phyloP scores from a whole-genome alignment of 768 basidiomycete genomes.

The Tephrocybe rancida region DNA sequence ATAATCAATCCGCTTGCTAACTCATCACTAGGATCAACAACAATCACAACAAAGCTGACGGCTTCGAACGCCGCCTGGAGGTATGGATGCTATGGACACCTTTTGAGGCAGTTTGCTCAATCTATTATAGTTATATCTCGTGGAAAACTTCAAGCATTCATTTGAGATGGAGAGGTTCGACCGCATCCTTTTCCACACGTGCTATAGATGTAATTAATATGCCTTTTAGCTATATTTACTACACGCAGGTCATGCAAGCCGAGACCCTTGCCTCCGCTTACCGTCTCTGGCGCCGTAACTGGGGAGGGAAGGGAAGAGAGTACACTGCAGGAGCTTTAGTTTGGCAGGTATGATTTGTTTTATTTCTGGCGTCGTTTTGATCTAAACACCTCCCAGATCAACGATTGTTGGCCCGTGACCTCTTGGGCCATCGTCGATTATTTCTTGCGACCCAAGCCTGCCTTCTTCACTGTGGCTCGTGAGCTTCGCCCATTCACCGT shows the following conservation, averaged over 20 bases:
- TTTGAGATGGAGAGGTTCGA: conserved; percentile 85
- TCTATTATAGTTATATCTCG: conserved; percentile 70
- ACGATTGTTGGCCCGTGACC: conserved; percentile 93
- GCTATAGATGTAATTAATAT: conserved; percentile 12
- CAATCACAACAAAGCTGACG: conserved; percentile 92
- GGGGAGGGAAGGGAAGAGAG: conserved; percentile 84
- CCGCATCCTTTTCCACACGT: background rate
- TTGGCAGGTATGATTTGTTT: conserved; percentile 73
- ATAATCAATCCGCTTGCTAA: background rate
- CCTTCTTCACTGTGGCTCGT: conserved; percentile 84
- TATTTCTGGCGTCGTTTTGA: background rate
- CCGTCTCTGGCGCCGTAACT: conserved; percentile 89
- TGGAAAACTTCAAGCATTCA: conserved; percentile 91
- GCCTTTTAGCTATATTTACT: conserved; percentile 77
- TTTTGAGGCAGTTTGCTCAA: background rate
- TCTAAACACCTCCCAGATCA: conserved; percentile 50
- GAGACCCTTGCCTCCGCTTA: conserved; percentile 89
- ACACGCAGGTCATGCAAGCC: conserved; percentile 96
- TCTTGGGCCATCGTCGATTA: conserved; percentile 96
- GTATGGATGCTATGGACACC: conserved; percentile 29
- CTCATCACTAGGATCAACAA: conserved; percentile 51
- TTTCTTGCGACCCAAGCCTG: conserved; percentile 91
- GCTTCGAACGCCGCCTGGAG: conserved; percentile 83
- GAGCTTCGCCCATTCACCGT: conserved; percentile 83
- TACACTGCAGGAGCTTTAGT: conserved; percentile 91